Conservation (phyloP, 2,329 filamentous ascomycete genomes). For the Teratosphaeria pseudoeucalypti region DNA sequence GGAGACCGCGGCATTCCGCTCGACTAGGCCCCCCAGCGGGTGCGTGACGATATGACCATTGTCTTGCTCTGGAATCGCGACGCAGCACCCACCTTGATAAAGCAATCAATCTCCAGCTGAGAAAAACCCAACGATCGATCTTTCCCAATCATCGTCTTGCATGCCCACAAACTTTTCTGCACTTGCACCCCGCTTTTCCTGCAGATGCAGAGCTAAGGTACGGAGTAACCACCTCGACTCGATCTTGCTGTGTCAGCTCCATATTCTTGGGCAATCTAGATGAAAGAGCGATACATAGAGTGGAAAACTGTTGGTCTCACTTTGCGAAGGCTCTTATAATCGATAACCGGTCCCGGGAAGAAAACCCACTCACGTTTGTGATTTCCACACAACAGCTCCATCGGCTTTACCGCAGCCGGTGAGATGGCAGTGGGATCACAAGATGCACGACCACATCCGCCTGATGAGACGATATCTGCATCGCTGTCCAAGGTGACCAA, state of each 20-base stretch:
- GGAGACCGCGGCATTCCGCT: no score
- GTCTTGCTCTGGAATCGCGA: no score
- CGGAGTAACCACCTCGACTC: not conserved
- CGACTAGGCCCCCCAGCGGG: no score
- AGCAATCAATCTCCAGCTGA: not conserved
- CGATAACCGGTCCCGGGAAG: not conserved
- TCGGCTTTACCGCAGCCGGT: constrained; percentile 1
- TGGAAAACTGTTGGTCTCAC: not conserved
- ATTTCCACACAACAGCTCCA: not conserved
- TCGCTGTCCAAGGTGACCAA: not conserved
- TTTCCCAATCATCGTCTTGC: not conserved
- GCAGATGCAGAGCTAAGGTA: not conserved
- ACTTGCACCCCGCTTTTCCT: not conserved
- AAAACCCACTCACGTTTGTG: not conserved
- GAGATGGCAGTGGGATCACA: not conserved
- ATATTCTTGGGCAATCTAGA: no score
- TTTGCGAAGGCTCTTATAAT: not conserved
- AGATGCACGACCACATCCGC: not conserved
- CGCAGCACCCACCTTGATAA: no score
- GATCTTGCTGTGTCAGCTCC: not conserved
- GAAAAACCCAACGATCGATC: not conserved
- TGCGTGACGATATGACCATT: no score
- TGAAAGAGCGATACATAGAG: no score
- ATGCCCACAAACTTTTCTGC: not conserved
- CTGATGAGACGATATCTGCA: not conserved